Evolutionary conservation across 352 stramenopile genomes (phyloP).

Genomic region (Thalassiosira livingstoniorum): DNA sequence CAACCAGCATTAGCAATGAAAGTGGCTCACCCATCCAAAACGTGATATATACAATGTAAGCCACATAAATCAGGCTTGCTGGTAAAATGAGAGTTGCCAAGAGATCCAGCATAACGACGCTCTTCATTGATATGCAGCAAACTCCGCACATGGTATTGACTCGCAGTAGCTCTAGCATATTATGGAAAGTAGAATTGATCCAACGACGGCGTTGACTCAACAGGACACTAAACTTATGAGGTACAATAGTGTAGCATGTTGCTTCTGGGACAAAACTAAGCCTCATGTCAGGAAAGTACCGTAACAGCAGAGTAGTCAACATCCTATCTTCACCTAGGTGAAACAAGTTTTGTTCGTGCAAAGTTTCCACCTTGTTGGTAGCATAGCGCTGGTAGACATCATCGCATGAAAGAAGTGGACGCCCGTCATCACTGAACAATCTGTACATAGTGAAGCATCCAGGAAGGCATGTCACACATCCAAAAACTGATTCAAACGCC

Average conservation of each 20-base stretch:
- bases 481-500: slow-evolving; percentile 71
- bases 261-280: slow-evolving; percentile 69
- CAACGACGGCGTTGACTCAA: slow-evolving; percentile 68
- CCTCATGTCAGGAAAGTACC: slow-evolving; percentile 66
- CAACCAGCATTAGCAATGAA: slow-evolving; percentile 34
- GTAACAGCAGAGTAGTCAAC: slow-evolving; percentile 72
- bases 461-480: slow-evolving; percentile 72
- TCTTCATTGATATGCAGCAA: slow-evolving; percentile 61
- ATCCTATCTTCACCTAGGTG: slow-evolving; percentile 77
- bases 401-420: slow-evolving; percentile 59
- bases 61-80: slow-evolving; percentile 54
- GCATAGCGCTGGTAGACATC: slow-evolving; percentile 64
- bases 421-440: slow-evolving; percentile 57
- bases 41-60: slow-evolving; percentile 45
- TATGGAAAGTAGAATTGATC: slow-evolving; percentile 67
- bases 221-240: slow-evolving; percentile 67
- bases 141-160: slow-evolving; percentile 62
- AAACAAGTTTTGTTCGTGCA: slow-evolving; percentile 77
- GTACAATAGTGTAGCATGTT: slow-evolving; percentile 73
- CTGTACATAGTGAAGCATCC: slow-evolving; percentile 79
- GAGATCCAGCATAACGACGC: slow-evolving; percentile 50
- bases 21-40: slow-evolving; percentile 43
- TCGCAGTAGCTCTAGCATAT: slow-evolving; percentile 60
- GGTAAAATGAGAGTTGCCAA: slow-evolving; percentile 57
- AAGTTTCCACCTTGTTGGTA: slow-evolving; percentile 65